These are phyloP conservation scores for Salmacisia buchloeana DNA, from an alignment of 1,284 basidiomycete genomes.

Conservation along the genomic window DNA sequence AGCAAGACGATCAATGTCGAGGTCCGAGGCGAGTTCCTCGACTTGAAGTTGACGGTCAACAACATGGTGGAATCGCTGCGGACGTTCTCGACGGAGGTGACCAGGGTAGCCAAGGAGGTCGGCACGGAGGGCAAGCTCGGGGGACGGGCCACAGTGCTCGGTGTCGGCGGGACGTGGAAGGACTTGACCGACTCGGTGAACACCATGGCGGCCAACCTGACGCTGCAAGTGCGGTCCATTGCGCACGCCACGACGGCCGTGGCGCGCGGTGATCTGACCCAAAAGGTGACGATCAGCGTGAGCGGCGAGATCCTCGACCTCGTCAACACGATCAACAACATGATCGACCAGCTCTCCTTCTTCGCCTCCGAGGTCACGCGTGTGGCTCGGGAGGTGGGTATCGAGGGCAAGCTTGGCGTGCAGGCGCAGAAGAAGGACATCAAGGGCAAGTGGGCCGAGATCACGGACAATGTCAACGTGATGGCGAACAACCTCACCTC, in stretches of 20 bases:
- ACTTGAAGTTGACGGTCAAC: constrained; percentile 49
- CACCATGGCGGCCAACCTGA: constrained; percentile 64
- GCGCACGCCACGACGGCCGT: constrained; percentile 93
- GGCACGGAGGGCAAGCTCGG: constrained; percentile 51
- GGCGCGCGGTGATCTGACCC: constrained; percentile 83
- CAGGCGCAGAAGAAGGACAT: constrained; percentile 96
- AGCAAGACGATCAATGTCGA: constrained; percentile 51
- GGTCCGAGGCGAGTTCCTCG: constrained; percentile 48
- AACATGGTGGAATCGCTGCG: constrained; percentile 51
- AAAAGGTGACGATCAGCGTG: constrained; percentile 85
- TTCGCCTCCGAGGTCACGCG: constrained; percentile 93
- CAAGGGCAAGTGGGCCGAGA: constrained; percentile 97
- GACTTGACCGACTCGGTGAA: constrained; percentile 77
- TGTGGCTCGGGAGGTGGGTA: constrained; percentile 89
- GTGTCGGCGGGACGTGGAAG: constrained; percentile 52
- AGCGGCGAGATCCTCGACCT: constrained; percentile 92
- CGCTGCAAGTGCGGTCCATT: constrained; percentile 89
- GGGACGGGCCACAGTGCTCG: constrained; percentile 49
- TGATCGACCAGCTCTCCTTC: constrained; percentile 59
- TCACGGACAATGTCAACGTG: constrained; percentile 67
- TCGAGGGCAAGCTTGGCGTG: constrained; percentile 91
- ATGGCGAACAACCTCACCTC: constrained; percentile 79
- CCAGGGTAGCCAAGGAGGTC: constrained; percentile 50
- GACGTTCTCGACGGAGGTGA: constrained; percentile 51
- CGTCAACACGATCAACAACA: constrained; percentile 62